Conservation (phyloP, 2,329 filamentous ascomycete genomes). For the Arthroderma uncinatum region DNA sequence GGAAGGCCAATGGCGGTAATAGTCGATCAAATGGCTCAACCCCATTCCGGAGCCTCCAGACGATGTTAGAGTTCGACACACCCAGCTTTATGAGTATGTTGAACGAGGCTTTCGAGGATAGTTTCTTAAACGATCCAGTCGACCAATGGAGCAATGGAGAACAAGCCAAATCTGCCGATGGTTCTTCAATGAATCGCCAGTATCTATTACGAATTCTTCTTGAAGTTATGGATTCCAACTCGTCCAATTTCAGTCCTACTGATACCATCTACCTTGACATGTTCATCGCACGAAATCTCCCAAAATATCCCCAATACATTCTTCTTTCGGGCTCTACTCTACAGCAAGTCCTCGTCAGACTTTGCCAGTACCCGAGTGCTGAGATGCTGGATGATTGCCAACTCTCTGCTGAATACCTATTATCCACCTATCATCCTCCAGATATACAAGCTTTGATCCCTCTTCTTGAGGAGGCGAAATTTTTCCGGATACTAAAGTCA, state of each 20-base stretch:
- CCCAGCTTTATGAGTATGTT: slow-evolving; percentile 87
- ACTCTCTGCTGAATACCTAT: slow-evolving; percentile 87
- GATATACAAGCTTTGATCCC: slow-evolving; percentile 67
- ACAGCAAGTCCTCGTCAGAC: slow-evolving; percentile 64
- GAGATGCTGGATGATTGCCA: slow-evolving; percentile 88
- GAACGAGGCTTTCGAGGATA: slow-evolving; percentile 94
- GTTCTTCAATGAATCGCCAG: slow-evolving; percentile 71
- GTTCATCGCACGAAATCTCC: slow-evolving; percentile 91
- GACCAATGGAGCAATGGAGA: slow-evolving; percentile 50
- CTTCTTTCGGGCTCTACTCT: slow-evolving; percentile 78
- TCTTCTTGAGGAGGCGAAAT: slow-evolving; percentile 65
- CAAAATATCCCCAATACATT: slow-evolving; percentile 94
- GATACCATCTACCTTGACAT: slow-evolving; percentile 95
- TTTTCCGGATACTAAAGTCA: slow-evolving; percentile 84
- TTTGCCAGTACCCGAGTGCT: slow-evolving; percentile 72
- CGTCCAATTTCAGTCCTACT: slow-evolving; percentile 59
- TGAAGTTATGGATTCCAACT: slow-evolving; percentile 63
- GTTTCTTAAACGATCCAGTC: slow-evolving; percentile 73
- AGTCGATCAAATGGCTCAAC: slow-evolving; percentile 36
- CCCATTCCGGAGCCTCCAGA: slow-evolving; percentile 72
- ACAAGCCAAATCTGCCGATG: slow-evolving; percentile 45
- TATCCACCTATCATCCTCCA: slow-evolving; percentile 86
- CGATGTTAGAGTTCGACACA: slow-evolving; percentile 78
- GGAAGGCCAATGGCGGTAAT: slow-evolving; percentile 36
- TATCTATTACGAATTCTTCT: slow-evolving; percentile 84